Base-by-base conservation (phyloP, 257 asterid genomes). In the Paulownia fortunei region DNA sequence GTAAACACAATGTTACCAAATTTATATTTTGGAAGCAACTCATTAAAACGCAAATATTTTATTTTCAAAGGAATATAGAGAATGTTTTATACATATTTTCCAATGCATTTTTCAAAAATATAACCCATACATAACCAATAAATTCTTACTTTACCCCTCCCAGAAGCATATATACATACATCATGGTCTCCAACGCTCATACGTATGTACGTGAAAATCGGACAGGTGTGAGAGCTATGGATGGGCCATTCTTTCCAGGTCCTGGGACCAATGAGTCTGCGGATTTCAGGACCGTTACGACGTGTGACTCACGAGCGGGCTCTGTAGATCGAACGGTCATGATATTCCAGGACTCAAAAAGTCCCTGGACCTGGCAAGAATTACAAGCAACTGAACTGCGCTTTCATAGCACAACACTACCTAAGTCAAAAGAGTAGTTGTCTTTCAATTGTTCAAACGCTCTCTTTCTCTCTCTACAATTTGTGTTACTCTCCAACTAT, bases 401-500 rank as follows among this genome's bases (percentile, higher is more conserved):
- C 3, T 66, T 66, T 21, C 36, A 66, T 10, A 18, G 11, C 72
- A 5, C 54, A 65, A 54, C n/a, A 44, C 79, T 8, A 75, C 54
- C 27, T 23, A 64, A 34, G 47, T 64, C 15, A 12, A 34, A 3
- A 26, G 55, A n/a, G 52, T 18, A 11, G 27, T 9, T 26, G 24
- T 39, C 52, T 11, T 44, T 24, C 65, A 41, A 27, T 49, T 72
- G 8, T 4, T 2, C 3, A 8, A 18, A 19, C 11, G 15, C 49
- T 52, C 32, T 51, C 76, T 46, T 64, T 5, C 58, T 67, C 71
- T 30, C 11, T 41, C 13, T 65, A 58, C 6, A 13, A 13, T n/a
- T 51, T n/a, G 81, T 37, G 66, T 64, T 73, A 55, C 82, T 65
- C 66, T 74, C 72, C 19, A 58, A 30, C 68, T 47, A 69, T 18